Base-by-base conservation (phyloP, 1,284 basidiomycete genomes). In the Moesziomyces antarcticus region DNA sequence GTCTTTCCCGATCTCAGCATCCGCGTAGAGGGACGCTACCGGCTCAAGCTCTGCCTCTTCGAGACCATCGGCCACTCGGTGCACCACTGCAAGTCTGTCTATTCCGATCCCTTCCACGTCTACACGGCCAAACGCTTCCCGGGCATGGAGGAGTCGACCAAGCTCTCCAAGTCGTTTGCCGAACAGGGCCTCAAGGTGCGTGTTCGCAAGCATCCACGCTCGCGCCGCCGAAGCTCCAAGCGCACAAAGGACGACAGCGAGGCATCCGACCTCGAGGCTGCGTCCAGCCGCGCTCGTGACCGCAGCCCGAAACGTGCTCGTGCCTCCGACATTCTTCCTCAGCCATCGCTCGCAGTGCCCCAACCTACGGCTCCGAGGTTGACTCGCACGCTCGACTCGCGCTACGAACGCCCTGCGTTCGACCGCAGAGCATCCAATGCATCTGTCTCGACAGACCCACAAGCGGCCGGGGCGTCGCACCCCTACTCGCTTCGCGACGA, bases 11-110 rank as follows among this genome's bases (percentile, higher is more conserved):
- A 86, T 54, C 56, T 86, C 33, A 82, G 81, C 58, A 80, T 85
- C 14, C 64, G 94, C 60, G 93, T 93, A 14, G 95, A 98, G 84
- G 96, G 95, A 1, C 90, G 87, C 41, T 91, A 90, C 80, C 88
- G 93, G 20, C 88, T 98, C 64, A 97, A 97, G 85, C 91, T 77
- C 85, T 97, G 68, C 46, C 70, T 82, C 2, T 98, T 93, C 82
- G 95, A 97, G 85, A 93, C 97, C 56, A 92, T 95, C 54, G 92
- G 91, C 16, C 69, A 74, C 37, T 55, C 74, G 27, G 79, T 82
- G 0, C 78, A 82, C 42, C 77, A 80, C 50, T 80, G 78, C 79
- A 79, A 77, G 48, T 81, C 79, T 30, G 73, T 80, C 67, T 82
- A 79, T 48, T 79, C 80, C 3, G 65, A 67, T 22, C 75, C 77